Percentiles rank a stretch among this genome's conserved stretches.
Conservation (phyloP, 1,284 basidiomycete species). For the Agaricales sp. region DNA sequence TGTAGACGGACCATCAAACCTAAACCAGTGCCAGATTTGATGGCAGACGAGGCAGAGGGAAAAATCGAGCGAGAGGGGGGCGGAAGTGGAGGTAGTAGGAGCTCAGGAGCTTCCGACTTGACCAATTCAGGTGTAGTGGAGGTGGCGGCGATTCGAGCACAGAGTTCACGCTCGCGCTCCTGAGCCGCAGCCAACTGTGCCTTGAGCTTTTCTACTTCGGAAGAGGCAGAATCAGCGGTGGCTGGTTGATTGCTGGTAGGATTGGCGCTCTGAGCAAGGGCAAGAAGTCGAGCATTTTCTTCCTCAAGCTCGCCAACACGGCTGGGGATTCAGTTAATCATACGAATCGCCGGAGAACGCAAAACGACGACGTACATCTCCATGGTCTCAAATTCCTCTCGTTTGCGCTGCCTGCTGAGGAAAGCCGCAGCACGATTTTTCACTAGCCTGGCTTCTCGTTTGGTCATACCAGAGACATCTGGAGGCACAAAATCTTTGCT, state of each 20-base stretch:
- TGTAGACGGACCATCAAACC: conserved; percentile 55
- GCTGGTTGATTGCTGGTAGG: conserved; percentile 15
- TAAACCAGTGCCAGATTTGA: conserved; percentile 51
- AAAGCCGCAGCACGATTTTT: conserved; percentile 90
- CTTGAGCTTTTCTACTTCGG: conserved; percentile 56
- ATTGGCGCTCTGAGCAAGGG: conserved; percentile 30
- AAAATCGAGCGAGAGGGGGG: conserved; percentile 29
- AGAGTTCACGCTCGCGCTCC: conserved; percentile 56
- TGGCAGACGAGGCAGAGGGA: conserved; percentile 28
- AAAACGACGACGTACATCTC: conserved; percentile 51
- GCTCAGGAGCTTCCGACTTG: conserved; percentile 45
- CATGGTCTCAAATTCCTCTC: conserved; percentile 87
- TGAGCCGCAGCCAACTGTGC: conserved; percentile 52
- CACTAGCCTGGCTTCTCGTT: conserved; percentile 82
- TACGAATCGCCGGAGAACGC: conserved; percentile 8
- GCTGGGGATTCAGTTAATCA: conserved; percentile 12
- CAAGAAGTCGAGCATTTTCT: conserved; percentile 39
- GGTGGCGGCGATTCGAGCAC: conserved; percentile 41
- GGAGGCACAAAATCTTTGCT: conserved; percentile 68
- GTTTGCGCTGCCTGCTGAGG: conserved; percentile 81
- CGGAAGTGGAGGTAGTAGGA: conserved; percentile 21
- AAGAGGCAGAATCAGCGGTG: conserved; percentile 29
- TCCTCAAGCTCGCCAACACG: conserved; percentile 16
- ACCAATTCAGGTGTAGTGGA: conserved; percentile 24
- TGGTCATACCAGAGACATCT: conserved; percentile 79